Conservation (phyloP, 768 basidiomycete genomes). For the Suillus americanus region DNA sequence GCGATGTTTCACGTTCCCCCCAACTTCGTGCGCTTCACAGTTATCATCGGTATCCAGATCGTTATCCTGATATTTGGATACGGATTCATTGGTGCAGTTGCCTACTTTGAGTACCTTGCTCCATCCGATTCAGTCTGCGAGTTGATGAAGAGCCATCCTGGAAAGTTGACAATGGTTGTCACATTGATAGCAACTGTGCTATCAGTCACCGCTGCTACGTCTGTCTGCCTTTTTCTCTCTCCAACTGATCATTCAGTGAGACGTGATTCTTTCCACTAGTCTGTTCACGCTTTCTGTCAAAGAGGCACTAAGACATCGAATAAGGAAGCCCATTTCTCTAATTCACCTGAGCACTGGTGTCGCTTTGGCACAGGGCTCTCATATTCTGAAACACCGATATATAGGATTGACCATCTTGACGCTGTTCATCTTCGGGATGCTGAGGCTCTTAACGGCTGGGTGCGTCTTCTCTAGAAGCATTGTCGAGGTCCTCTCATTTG, state of each 20-base stretch:
- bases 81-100: constrained; percentile 7
- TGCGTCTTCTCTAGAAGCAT: not conserved
- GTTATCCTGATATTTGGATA: constrained; percentile 6
- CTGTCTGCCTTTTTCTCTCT: not conserved
- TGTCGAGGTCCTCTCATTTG: not conserved
- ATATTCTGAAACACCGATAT: not conserved
- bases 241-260: not conserved
- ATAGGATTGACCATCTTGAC: not conserved
- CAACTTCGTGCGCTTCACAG: not conserved
- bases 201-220: not conserved
- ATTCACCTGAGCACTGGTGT: constrained; percentile 1
- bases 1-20: not conserved
- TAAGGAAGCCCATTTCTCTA: constrained; percentile 10
- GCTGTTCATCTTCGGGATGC: not conserved
- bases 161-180: constrained; percentile 2
- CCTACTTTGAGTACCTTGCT: not conserved
- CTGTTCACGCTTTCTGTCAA: constrained; percentile 8
- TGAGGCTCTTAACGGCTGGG: constrained; percentile 9
- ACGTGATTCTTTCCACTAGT: not conserved
- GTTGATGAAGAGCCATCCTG: constrained; percentile 1
- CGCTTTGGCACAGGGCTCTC: constrained; percentile 3
- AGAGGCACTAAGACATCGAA: constrained; percentile 11
- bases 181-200: constrained; percentile 5
- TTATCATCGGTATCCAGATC: not conserved
- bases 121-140: not conserved